Evolutionary conservation across 148 eudicot species (phyloP).

Genomic region (Rhododendron simsii): DNA sequence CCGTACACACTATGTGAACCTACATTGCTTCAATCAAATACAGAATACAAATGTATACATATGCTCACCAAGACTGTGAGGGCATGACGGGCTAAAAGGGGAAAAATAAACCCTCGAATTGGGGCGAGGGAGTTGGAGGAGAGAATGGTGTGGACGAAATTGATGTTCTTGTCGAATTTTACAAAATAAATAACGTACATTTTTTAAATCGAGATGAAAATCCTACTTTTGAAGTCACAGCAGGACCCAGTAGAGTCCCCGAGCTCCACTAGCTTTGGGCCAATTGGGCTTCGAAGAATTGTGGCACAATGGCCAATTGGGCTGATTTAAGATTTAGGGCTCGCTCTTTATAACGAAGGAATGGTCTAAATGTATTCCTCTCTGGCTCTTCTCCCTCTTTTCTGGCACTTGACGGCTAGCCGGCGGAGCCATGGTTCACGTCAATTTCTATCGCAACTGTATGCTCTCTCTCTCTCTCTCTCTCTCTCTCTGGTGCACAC

Average conservation of each 20-base stretch:
- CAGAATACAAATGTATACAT: no score
- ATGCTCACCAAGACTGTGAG: no score
- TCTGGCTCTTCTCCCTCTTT: not conserved
- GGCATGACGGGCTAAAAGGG: no score
- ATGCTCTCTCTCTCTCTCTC: not conserved
- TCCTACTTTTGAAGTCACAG: no score
- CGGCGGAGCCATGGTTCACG: constrained; percentile 15
- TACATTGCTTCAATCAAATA: no score
- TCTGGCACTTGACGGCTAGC: constrained; percentile 1
- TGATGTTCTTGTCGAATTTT: no score
- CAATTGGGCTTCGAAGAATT: not conserved
- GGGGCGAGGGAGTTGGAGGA: no score
- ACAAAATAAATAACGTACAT: not conserved
- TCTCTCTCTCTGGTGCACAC: not conserved
- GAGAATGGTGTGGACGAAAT: no score
- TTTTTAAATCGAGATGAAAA: no score
- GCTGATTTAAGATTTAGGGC: not conserved
- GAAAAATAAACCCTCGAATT: no score
- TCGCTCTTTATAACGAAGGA: no score
- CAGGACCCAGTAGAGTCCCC: not conserved
- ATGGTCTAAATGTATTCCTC: not conserved
- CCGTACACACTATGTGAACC: no score
- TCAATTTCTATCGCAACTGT: constrained; percentile 12
- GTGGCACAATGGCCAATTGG: not conserved
- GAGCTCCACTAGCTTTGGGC: not conserved